phyloP scores from a whole-genome alignment of 1,284 basidiomycete genomes.

The Rhodotorula sp. region DNA sequence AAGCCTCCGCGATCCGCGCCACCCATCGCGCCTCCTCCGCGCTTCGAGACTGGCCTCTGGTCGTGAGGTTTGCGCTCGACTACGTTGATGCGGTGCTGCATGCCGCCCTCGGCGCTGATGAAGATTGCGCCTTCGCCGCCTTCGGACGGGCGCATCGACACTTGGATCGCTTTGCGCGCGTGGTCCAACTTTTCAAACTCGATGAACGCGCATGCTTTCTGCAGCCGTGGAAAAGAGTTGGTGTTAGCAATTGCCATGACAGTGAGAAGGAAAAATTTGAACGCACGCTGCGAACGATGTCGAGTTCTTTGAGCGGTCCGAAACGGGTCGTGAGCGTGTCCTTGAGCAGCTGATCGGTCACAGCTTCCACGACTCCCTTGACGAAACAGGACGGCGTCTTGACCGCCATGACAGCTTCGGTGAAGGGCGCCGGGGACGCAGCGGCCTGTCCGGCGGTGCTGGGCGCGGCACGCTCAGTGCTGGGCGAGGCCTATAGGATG shows the following conservation, averaged over 20 bases:
- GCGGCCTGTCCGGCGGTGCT: not conserved
- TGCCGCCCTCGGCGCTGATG: slow-evolving; percentile 6
- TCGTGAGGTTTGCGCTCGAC: slow-evolving; percentile 33
- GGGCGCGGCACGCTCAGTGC: not conserved
- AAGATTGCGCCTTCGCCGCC: slow-evolving; percentile 76
- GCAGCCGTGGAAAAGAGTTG: not conserved
- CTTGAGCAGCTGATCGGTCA: slow-evolving; percentile 64
- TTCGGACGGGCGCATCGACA: slow-evolving; percentile 62
- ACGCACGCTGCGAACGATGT: slow-evolving; percentile 67
- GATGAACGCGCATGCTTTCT: slow-evolving; percentile 89
- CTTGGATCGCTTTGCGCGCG: slow-evolving; percentile 78
- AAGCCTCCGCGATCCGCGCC: not conserved
- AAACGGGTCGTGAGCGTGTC: slow-evolving; percentile 67
- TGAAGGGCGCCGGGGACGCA: slow-evolving; percentile 3
- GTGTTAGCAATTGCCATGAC: not conserved
- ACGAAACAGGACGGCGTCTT: slow-evolving; percentile 78
- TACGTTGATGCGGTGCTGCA: slow-evolving; percentile 29
- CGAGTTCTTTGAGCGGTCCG: slow-evolving; percentile 81
- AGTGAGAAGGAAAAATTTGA: too few species aligned
- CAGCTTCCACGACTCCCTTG: slow-evolving; percentile 77
- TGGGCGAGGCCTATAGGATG: not conserved
- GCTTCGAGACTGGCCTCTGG: slow-evolving; percentile 19
- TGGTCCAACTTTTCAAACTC: slow-evolving; percentile 78
- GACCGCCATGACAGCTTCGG: slow-evolving; percentile 55
- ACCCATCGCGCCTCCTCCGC: slow-evolving; percentile 1